These are phyloP conservation scores for Amanita molliuscula DNA, from an alignment of 768 basidiomycete species.

Conservation along the genomic window DNA sequence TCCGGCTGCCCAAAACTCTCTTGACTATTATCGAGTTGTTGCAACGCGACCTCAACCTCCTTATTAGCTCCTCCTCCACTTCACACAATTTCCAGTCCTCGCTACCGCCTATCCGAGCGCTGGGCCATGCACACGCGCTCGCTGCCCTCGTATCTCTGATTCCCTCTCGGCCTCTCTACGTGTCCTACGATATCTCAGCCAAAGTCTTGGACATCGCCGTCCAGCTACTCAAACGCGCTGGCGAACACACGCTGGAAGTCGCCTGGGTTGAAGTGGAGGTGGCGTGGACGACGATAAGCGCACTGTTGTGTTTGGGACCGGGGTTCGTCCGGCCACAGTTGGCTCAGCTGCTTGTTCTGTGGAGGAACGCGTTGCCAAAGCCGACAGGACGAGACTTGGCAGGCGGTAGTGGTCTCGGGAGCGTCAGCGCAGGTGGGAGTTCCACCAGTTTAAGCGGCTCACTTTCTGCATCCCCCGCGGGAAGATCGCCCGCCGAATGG, in stretches of 20 bases:
- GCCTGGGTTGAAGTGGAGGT: slow-evolving; percentile 84
- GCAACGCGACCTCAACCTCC: slow-evolving; percentile 68
- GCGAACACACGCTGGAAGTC: slow-evolving; percentile 80
- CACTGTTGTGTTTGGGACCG: slow-evolving; percentile 86
- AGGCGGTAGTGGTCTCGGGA: slow-evolving; percentile 5
- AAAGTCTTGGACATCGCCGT: slow-evolving; percentile 89
- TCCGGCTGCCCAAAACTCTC: slow-evolving; percentile 73
- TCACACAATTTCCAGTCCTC: neutral
- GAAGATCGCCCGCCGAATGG: slow-evolving; percentile 74
- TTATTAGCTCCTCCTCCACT: slow-evolving; percentile 57
- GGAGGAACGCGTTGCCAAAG: slow-evolving; percentile 96
- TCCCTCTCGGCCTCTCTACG: slow-evolving; percentile 82
- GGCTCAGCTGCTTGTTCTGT: slow-evolving; percentile 88
- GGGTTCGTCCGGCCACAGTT: slow-evolving; percentile 92
- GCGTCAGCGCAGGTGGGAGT: neutral
- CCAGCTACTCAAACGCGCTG: slow-evolving; percentile 79
- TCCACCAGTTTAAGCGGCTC: neutral
- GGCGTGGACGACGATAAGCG: slow-evolving; percentile 87
- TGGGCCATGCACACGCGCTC: slow-evolving; percentile 88
- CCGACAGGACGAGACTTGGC: slow-evolving; percentile 73
- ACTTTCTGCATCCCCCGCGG: slow-evolving; percentile 33
- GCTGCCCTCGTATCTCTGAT: slow-evolving; percentile 81
- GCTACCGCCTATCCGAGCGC: slow-evolving; percentile 31
- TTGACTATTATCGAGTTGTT: slow-evolving; percentile 70
- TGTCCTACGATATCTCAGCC: slow-evolving; percentile 86